Evolutionary conservation across 2,329 filamentous ascomycete genomes (phyloP).

Genomic region (Magnaporthales sp.): DNA sequence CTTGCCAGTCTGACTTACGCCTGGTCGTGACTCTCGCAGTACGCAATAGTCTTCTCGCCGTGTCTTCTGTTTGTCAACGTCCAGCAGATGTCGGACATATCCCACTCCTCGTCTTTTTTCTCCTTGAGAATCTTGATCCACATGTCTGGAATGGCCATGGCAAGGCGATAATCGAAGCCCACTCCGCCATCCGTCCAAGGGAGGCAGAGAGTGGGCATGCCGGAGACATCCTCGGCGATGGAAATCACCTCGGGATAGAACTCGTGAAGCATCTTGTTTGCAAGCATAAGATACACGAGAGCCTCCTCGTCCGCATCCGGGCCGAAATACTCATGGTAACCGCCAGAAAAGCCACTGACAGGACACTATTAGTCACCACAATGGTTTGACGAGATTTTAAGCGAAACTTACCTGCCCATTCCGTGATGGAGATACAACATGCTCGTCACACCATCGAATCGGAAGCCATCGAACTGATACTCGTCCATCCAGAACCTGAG

Average conservation of each 20-base stretch:
- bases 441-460: constrained; percentile 96
- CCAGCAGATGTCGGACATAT: constrained; percentile 75
- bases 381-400: background rate
- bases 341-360: constrained; percentile 84
- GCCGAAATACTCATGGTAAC: constrained; percentile 98
- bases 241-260: constrained; percentile 84
- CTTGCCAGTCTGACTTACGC: constrained; percentile 53
- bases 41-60: constrained; percentile 96
- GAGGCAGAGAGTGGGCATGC: constrained; percentile 94
- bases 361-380: background rate
- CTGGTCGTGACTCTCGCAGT: constrained; percentile 95
- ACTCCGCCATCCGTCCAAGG: constrained; percentile 79
- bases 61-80: constrained; percentile 89
- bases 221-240: constrained; percentile 93
- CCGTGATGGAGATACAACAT: constrained; percentile 97
- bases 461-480: constrained; percentile 92
- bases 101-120: constrained; percentile 83
- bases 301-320: constrained; percentile 83
- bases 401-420: constrained; percentile 73
- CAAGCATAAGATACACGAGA: constrained; percentile 89
- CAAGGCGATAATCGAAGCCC: constrained; percentile 93
- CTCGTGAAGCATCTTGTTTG: constrained; percentile 91
- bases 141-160: constrained; percentile 97
- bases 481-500: constrained; percentile 99
- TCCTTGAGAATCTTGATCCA: constrained; percentile 99